phyloP scores from a whole-genome alignment of 169 alveolate species.

The Plasmodium fragile region DNA sequence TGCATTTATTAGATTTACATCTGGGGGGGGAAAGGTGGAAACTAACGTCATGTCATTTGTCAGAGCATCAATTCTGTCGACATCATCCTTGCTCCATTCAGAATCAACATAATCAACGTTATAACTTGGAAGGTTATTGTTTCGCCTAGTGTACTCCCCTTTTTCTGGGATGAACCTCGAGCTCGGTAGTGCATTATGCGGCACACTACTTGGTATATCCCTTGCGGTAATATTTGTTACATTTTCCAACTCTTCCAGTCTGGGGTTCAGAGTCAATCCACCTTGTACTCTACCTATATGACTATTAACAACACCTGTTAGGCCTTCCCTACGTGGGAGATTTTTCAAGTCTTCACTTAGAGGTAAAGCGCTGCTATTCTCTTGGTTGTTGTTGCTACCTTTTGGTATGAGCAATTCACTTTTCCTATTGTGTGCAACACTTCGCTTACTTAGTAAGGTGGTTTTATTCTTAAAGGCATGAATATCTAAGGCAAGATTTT shows the following conservation, averaged over 20 bases:
- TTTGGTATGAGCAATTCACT: conserved; percentile 11
- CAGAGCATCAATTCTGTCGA: conserved; percentile 16
- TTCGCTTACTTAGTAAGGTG: conserved; percentile 31
- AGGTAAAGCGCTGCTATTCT: neutral
- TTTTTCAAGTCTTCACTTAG: neutral
- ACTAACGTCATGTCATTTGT: conserved; percentile 70
- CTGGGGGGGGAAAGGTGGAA: conserved; percentile 72
- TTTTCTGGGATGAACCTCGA: conserved; percentile 42
- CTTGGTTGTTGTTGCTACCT: neutral
- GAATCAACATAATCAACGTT: conserved; percentile 30
- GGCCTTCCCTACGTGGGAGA: conserved; percentile 3
- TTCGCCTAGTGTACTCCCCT: neutral
- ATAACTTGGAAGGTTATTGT: conserved; percentile 31
- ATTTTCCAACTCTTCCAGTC: conserved; percentile 36
- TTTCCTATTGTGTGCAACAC: conserved; percentile 17
- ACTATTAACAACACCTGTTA: conserved; percentile 15
- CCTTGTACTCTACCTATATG: neutral
- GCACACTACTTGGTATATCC: neutral
- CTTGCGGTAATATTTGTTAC: neutral
- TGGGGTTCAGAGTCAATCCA: neutral
- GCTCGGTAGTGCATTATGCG: conserved; percentile 11
- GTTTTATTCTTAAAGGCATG: conserved; percentile 65
- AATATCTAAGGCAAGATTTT: conserved; percentile 85
- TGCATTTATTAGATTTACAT: conserved; percentile 59
- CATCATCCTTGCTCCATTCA: conserved; percentile 43